Percentiles rank a stretch among this genome's conserved stretches.
phyloP scores from a whole-genome alignment of 164 flowering plant genomes.

The Annona cherimola region DNA sequence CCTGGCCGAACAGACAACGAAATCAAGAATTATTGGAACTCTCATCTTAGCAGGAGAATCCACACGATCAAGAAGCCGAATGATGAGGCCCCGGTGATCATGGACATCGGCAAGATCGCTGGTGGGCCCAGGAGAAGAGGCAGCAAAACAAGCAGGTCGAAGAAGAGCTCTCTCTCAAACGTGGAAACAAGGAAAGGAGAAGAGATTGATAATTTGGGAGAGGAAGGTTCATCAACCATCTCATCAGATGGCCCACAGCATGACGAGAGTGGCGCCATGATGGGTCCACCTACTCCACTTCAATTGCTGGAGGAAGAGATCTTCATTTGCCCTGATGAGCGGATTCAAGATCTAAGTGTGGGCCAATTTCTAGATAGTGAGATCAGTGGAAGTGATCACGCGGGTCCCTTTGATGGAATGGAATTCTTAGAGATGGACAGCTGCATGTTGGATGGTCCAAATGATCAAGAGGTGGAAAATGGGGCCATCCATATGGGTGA shows the following conservation, averaged over 20 bases:
- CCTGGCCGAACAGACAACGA: slow-evolving; percentile 95
- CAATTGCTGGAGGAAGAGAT: not conserved
- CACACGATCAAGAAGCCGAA: slow-evolving; percentile 36
- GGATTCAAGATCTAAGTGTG: not conserved
- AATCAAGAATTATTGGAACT: slow-evolving; percentile 89
- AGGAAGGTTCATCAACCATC: slow-evolving; percentile 1
- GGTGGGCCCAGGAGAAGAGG: slow-evolving; percentile 24
- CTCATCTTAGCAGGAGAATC: slow-evolving; percentile 66
- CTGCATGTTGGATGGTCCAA: not conserved
- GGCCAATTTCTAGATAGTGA: not conserved
- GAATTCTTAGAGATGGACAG: not conserved
- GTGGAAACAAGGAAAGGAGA: not conserved
- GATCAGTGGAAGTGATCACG: not conserved
- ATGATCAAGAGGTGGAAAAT: slow-evolving; percentile 12
- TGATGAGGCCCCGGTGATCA: slow-evolving; percentile 10
- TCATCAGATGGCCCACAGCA: not conserved
- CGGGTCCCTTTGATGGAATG: not conserved
- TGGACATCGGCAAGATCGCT: slow-evolving; percentile 11
- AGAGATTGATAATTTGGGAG: not conserved
- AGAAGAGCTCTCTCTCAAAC: slow-evolving; percentile 24
- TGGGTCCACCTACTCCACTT: not conserved
- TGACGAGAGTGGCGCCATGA: slow-evolving; percentile 4
- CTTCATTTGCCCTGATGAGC: not conserved
- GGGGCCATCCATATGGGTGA: not conserved
- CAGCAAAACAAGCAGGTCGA: slow-evolving; percentile 24